Percentiles rank a stretch among this genome's conserved stretches.
Conservation (phyloP, 106 monocot species). For the Alisma plantagoaquatica region DNA sequence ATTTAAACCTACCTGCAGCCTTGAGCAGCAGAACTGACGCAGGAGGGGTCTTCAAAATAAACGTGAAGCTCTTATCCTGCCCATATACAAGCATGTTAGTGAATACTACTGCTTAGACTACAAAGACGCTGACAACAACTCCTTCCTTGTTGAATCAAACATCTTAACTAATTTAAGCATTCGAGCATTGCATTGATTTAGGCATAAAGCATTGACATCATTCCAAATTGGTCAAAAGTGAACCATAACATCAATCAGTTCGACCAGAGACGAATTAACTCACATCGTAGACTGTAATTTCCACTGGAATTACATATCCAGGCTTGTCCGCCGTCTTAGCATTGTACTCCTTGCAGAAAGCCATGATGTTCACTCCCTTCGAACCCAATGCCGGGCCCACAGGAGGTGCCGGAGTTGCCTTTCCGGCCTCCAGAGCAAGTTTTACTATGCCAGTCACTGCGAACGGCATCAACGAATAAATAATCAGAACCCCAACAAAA, state of each 20-base stretch:
- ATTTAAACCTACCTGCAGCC: conserved; percentile 61
- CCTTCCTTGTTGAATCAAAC: no score
- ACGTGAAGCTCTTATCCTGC: conserved; percentile 98
- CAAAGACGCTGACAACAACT: no score
- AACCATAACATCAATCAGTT: no score
- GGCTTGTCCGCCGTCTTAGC: conserved; percentile 92
- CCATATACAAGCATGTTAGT: no score
- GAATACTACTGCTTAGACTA: no score
- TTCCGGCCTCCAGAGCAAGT: conserved; percentile 91
- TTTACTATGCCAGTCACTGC: conserved; percentile 83
- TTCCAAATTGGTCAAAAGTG: no score
- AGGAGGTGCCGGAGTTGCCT: conserved; percentile 96
- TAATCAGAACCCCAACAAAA: no score
- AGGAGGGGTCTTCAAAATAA: conserved; percentile 93
- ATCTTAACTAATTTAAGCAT: no score
- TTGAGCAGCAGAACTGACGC: conserved; percentile 95
- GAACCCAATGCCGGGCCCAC: conserved; percentile 98
- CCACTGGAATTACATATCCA: conserved; percentile 94
- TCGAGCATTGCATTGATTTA: no score
- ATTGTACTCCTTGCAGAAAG: conserved; percentile 98
- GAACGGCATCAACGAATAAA: no score
- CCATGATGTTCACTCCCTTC: conserved; percentile 97
- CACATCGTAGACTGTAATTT: conserved; percentile 94
- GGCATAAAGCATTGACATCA: no score
- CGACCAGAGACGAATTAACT: conserved; percentile 20